These are phyloP conservation scores for Wickerhamomyces chaumierensis DNA, from an alignment of 805 yeast species.

Conservation along the genomic window DNA sequence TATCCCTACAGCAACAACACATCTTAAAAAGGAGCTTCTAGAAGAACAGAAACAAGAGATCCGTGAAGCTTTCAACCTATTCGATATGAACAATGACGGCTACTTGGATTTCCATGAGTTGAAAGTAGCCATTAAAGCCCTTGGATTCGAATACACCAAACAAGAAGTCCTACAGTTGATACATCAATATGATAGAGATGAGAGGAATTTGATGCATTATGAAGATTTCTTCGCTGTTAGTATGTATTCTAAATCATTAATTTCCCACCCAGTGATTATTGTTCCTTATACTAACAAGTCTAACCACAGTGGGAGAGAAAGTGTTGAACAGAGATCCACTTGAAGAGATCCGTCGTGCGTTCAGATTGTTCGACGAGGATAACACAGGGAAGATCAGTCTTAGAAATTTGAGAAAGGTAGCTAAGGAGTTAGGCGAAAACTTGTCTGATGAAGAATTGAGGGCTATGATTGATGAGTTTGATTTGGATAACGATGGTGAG, in stretches of 20 bases:
- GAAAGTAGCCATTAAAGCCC: conserved; percentile 81
- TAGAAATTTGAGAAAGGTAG: conserved; percentile 75
- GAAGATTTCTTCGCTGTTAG: conserved; percentile 63
- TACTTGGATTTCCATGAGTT: conserved; percentile 84
- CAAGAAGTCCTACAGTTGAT: conserved; percentile 67
- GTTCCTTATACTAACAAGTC: conserved; percentile 10
- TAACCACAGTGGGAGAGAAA: conserved; percentile 53
- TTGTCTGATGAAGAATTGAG: conserved; percentile 83
- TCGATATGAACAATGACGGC: conserved; percentile 90
- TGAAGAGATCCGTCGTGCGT: conserved; percentile 87
- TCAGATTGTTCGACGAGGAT: conserved; percentile 80
- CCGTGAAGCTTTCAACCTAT: conserved; percentile 81
- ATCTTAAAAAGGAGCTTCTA: conserved; percentile 51
- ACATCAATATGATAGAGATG: conserved; percentile 72
- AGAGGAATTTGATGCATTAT: conserved; percentile 58
- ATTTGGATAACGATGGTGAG: conserved; percentile 91
- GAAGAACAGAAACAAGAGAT: conserved; percentile 88
- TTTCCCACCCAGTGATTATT: too few species aligned
- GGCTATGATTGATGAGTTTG: conserved; percentile 98
- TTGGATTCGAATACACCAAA: conserved; percentile 78
- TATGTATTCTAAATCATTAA: too few species aligned
- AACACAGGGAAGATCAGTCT: conserved; percentile 76
- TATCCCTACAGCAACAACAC: conserved; percentile 15
- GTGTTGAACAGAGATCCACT: conserved; percentile 85
- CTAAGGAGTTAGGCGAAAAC: conserved; percentile 87